phyloP scores from a whole-genome alignment of 202 grass and related monocot species.

The Setaria viridis region DNA sequence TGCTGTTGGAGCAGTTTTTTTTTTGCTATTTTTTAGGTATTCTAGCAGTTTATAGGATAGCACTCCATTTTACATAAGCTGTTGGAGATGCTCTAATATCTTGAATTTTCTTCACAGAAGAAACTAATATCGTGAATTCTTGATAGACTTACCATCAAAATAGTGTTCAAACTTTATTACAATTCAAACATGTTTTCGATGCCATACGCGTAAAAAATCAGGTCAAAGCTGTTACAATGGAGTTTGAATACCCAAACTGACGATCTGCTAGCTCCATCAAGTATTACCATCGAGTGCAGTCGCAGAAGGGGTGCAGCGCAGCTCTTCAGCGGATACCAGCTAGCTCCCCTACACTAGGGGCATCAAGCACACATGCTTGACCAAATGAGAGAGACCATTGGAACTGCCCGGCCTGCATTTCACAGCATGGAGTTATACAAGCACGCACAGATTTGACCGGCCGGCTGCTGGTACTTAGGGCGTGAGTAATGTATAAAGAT shows the following conservation, averaged over 20 bases:
- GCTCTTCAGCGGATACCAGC: background rate
- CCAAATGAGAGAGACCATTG: background rate
- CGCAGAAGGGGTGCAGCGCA: background rate
- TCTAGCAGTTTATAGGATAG: no score
- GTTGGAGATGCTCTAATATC: no score
- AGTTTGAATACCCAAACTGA: background rate
- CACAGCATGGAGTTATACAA: background rate
- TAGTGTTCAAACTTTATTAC: background rate
- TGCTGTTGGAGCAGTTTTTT: no score
- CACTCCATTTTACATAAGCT: no score
- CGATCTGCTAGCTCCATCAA: background rate
- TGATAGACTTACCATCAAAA: background rate
- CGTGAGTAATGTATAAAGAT: no score
- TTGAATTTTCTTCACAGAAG: no score
- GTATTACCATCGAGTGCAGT: conserved; percentile 6
- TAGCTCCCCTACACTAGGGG: background rate
- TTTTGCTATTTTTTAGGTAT: no score
- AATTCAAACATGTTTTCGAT: background rate
- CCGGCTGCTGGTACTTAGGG: background rate
- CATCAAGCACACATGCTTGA: background rate
- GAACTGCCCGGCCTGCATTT: background rate
- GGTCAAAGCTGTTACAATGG: conserved; percentile 14
- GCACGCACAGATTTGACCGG: background rate
- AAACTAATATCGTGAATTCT: no score
- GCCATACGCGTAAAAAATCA: background rate